Evolutionary conservation across 2,329 filamentous ascomycete genomes (phyloP).

Genomic region (Claviceps digitariae): DNA sequence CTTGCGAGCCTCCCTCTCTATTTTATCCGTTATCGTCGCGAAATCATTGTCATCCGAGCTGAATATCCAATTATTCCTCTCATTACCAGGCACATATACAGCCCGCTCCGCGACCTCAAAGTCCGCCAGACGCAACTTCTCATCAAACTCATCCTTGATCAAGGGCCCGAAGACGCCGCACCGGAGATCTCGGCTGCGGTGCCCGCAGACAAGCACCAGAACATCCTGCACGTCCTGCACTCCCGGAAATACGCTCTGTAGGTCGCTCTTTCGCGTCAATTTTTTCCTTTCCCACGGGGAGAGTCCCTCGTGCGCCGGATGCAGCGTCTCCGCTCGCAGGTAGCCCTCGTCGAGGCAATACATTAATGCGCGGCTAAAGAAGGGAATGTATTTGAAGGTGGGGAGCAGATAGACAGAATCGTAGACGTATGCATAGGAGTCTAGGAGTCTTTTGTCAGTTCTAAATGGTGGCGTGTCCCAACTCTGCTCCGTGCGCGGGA

Average conservation of each 20-base stretch:
- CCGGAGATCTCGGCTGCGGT: conserved; percentile 65
- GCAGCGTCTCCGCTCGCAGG: conserved; percentile 48
- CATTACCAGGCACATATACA: conserved; percentile 19
- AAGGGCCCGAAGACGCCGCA: conserved; percentile 73
- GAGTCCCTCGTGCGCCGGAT: conserved; percentile 46
- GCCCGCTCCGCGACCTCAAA: conserved; percentile 34
- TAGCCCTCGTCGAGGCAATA: conserved; percentile 50
- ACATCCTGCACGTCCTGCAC: conserved; percentile 53
- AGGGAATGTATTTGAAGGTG: conserved; percentile 67
- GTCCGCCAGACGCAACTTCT: conserved; percentile 36
- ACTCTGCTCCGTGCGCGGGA: too few species aligned
- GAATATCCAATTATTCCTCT: too few species aligned
- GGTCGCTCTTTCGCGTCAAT: conserved; percentile 36
- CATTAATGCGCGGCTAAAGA: conserved; percentile 49
- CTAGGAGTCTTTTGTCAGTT: too few species aligned
- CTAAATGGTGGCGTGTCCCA: too few species aligned
- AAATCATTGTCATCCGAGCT: too few species aligned
- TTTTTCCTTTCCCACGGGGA: conserved; percentile 43
- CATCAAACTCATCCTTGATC: conserved; percentile 56
- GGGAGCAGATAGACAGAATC: conserved; percentile 73
- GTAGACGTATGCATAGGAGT: too few species aligned
- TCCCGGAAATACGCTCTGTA: conserved; percentile 35
- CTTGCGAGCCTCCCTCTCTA: too few species aligned
- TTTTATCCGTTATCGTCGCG: too few species aligned
- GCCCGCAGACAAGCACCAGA: conserved; percentile 77